Conservation (phyloP, 2,329 filamentous ascomycete genomes). For the Pseudocercospora fijiensis region DNA sequence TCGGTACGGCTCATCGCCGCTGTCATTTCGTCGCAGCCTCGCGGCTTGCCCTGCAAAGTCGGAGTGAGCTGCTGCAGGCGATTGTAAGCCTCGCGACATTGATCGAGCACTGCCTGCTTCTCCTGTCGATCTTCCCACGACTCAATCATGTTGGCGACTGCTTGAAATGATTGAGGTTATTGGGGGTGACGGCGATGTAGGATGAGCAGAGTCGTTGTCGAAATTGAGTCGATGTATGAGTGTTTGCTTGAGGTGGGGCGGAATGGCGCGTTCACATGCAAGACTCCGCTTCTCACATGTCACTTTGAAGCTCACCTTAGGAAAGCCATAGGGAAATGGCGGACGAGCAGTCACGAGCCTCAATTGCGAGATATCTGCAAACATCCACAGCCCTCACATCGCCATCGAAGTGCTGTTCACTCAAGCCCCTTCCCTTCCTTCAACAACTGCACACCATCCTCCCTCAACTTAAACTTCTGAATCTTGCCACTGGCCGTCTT, state of each 20-base stretch:
- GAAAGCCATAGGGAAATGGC: neutral
- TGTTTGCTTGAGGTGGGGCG: neutral
- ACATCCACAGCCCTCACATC: neutral
- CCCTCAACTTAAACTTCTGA: conserved; percentile 84
- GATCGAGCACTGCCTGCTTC: neutral
- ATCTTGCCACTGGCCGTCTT: conserved; percentile 98
- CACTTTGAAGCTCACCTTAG: neutral
- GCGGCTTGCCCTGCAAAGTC: conserved; percentile 8
- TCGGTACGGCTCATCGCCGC: neutral
- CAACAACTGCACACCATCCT: conserved; percentile 58
- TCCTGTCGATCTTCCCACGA: conserved; percentile 6
- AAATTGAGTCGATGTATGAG: neutral
- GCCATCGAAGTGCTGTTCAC: neutral
- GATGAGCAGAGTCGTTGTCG: neutral
- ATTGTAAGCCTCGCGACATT: neutral
- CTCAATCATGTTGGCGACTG: conserved; percentile 1
- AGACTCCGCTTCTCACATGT: neutral
- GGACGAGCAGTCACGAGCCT: neutral
- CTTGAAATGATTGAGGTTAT: neutral
- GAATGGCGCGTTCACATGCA: neutral
- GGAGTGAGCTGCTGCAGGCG: conserved; percentile 2
- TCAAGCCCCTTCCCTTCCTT: conserved; percentile 39
- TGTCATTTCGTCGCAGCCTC: neutral
- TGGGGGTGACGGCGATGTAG: no score
- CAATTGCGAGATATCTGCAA: neutral